Evolutionary conservation across 2,329 filamentous ascomycete species (phyloP), one percentile per base, ranked within the genome.

Genomic region (Ophiocordyceps unilateralis): DNA sequence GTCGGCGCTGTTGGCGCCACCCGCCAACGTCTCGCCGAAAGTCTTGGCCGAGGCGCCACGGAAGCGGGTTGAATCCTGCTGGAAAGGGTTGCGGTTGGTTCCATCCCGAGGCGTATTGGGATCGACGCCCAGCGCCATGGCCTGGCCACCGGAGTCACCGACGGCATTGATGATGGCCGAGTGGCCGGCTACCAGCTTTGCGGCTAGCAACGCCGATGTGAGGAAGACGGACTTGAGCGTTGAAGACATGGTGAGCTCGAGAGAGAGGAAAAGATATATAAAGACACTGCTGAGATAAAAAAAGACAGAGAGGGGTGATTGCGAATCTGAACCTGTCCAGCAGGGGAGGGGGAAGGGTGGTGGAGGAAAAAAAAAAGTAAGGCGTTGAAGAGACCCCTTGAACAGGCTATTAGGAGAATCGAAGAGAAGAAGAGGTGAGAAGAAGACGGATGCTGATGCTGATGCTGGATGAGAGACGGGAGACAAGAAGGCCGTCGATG

Each of bases 1-100:
- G 56, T 77, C 64, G 50, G 76, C 55, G 46, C 72, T 56, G 62
- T 79, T 80, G 59, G 59, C 58, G 44, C 76, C 76, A 44, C 54
- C 66, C 20, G 58, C 68, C 43, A 78, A 56, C 12, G 76, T 80
- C 64, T 78, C 70, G 48, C 76, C 74, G 49, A 75, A 66, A 21
- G 66, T 66, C 34, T 67, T 65, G 12, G 67, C 70, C 14, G 66
- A 58, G 34, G 60, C 62, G 36, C 72, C 72, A 43, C 63, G 62
- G 68, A 81, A 81, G 44, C 74, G 72, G 42, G 76, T 81, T 41
- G 67, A 67, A 49, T 81, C 77, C 48, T 72, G 68, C 60, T 81
- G 76, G 65, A 78, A 79, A 39, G 76, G 76, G 41, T 67, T 60
- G 46, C 76, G 68, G 12, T 62, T 56, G 20, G 75, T 78, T 36